Percentiles rank a stretch among this genome's conserved stretches.
Conservation (phyloP, 2,329 filamentous ascomycete genomes). For the Fusarium sp. region DNA sequence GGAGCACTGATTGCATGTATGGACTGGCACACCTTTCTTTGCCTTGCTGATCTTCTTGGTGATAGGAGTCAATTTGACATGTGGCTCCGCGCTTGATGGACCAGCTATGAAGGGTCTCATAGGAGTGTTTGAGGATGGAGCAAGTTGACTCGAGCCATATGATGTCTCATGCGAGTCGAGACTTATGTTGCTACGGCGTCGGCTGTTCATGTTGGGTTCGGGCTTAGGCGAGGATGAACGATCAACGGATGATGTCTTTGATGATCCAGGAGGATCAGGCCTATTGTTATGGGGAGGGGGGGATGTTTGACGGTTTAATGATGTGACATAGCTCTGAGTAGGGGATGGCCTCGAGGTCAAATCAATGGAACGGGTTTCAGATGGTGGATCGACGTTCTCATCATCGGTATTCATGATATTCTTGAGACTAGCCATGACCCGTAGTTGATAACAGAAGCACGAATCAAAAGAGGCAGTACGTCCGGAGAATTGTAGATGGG, state of each 20-base stretch:
- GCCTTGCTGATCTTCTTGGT: constrained; percentile 69
- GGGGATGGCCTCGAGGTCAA: constrained; percentile 55
- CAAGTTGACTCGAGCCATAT: constrained; percentile 47
- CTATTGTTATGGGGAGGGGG: constrained; percentile 53
- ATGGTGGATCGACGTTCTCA: constrained; percentile 59
- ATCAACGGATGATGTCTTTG: constrained; percentile 47
- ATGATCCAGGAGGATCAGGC: constrained; percentile 52
- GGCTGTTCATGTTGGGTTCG: constrained; percentile 50
- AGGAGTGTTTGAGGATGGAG: constrained; percentile 46
- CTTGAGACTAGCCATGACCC: constrained; percentile 67
- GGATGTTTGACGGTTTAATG: constrained; percentile 51
- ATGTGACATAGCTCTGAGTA: constrained; percentile 57
- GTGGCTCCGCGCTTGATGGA: constrained; percentile 53
- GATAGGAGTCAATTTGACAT: constrained; percentile 68
- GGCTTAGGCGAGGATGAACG: constrained; percentile 46
- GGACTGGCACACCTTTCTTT: constrained; percentile 71
- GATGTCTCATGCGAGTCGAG: constrained; percentile 64
- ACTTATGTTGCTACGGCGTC: constrained; percentile 62
- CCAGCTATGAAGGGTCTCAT: constrained; percentile 59
- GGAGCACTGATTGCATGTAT: constrained; percentile 66
- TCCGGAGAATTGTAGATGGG: constrained; percentile 50
- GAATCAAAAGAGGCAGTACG: constrained; percentile 50
- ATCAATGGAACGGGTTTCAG: constrained; percentile 62
- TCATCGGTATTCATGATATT: constrained; percentile 70
- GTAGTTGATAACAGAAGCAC: constrained; percentile 58